phyloP scores from a whole-genome alignment of 2,329 filamentous ascomycete genomes.

The Leptodontidium sp. region DNA sequence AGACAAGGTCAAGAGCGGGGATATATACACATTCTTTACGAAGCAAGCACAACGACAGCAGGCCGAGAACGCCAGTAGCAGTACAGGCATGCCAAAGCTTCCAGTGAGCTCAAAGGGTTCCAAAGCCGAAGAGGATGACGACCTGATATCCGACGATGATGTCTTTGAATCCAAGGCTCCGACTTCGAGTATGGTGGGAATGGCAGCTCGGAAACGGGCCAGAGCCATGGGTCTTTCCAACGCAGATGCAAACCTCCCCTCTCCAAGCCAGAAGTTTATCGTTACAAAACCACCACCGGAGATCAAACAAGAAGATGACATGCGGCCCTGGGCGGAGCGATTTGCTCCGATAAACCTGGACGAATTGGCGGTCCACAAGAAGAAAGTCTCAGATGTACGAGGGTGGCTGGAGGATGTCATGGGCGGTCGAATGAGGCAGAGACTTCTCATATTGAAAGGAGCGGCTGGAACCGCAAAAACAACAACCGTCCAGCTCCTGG shows the following conservation, averaged over 20 bases:
- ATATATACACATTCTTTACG: constrained; percentile 67
- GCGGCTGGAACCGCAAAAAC: constrained; percentile 94
- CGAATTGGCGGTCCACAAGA: constrained; percentile 94
- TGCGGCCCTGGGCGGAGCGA: constrained; percentile 85
- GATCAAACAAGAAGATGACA: constrained; percentile 57
- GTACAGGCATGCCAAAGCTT: constrained; percentile 42
- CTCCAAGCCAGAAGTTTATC: constrained; percentile 60
- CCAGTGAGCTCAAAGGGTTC: constrained; percentile 49
- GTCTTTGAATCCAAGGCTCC: constrained; percentile 60
- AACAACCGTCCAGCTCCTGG: constrained; percentile 80
- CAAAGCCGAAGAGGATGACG: constrained; percentile 50
- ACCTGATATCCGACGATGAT: constrained; percentile 65
- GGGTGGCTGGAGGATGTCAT: constrained; percentile 83
- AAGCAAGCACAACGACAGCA: constrained; percentile 62
- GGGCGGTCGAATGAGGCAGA: constrained; percentile 69
- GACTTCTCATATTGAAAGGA: constrained; percentile 85
- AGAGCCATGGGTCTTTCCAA: constrained; percentile 49
- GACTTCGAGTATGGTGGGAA: constrained; percentile 62
- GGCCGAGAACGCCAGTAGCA: constrained; percentile 30
- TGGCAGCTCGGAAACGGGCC: constrained; percentile 63
- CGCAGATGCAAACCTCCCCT: constrained; percentile 37
- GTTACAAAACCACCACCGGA: constrained; percentile 42
- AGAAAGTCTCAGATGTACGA: constrained; percentile 86
- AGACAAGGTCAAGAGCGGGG: constrained; percentile 62
- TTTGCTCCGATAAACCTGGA: constrained; percentile 79